phyloP scores from a whole-genome alignment of 208 protist genomes.

The Kentomonas sorsogonicus region DNA sequence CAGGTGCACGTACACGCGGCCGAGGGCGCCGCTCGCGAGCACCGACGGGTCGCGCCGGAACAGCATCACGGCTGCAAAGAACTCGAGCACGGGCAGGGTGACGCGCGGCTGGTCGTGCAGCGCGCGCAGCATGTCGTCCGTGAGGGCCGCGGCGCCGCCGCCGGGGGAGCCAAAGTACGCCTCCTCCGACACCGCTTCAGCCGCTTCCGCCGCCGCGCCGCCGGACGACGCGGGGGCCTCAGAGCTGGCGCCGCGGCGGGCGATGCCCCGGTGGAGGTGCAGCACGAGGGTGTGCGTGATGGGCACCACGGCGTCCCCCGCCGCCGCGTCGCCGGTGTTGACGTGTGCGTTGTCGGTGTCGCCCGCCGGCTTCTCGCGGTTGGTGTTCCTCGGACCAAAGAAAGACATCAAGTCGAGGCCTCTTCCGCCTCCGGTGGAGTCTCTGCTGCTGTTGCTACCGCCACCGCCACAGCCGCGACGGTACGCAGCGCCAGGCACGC shows the following conservation, averaged over 20 bases:
- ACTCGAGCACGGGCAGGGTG: slow-evolving; percentile 63
- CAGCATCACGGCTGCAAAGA: slow-evolving; percentile 59
- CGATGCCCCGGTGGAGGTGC: neutral
- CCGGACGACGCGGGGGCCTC: slow-evolving; percentile 9
- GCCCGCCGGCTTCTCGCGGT: neutral
- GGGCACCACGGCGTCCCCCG: slow-evolving; percentile 11
- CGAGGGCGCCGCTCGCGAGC: neutral
- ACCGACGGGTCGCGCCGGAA: slow-evolving; percentile 16
- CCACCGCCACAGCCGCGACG: neutral
- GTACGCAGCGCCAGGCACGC: slow-evolving; percentile 16
- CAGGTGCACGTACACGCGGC: slow-evolving; percentile 26
- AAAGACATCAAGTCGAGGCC: slow-evolving; percentile 9
- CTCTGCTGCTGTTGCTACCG: neutral
- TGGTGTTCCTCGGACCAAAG: neutral
- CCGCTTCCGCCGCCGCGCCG: too few species aligned
- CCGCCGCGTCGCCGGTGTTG: neutral
- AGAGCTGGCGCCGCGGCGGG: slow-evolving; percentile 4
- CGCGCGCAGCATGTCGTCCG: slow-evolving; percentile 34
- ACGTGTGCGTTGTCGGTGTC: neutral
- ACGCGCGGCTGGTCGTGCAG: slow-evolving; percentile 51
- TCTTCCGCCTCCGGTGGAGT: neutral
- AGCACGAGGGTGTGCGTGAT: slow-evolving; percentile 16
- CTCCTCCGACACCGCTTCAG: too few species aligned
- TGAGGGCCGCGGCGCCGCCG: slow-evolving; percentile 17
- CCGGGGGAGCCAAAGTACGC: too few species aligned